Base-by-base conservation (phyloP, 1,284 basidiomycete species). In the Ceratobasidium sp. region DNA sequence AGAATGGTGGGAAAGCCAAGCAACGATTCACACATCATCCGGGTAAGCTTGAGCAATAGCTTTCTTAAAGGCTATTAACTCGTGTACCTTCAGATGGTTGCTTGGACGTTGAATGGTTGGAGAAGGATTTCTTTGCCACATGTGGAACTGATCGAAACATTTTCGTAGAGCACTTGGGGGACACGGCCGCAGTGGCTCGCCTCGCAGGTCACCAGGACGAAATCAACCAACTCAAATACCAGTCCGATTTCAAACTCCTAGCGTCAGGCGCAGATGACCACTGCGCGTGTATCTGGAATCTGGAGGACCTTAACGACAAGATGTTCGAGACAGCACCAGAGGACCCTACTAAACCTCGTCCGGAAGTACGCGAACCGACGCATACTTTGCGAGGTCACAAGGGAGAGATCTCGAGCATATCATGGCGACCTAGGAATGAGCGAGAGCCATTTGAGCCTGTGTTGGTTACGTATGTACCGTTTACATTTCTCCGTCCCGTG, bases 231-330 rank as follows among this genome's bases (percentile, higher is more conserved):
- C 87, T 95, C 77, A 91, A 90, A 81, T 89, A 88, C 81, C 93
- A 92, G 78, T 86, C 89, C 15, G 86, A 88, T 42, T 85, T 87
- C 42, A 93, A 91, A 31, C 86, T 88, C 67, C 81, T 95, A 64
- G 93, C 92, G 45, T 92, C 93, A 1, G 92, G 92, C 82, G 92
- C 93, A 0, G 94, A 95, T 81, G 94, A 95, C 79, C 84, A 85
- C 75, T 92, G 91, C 0, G 91, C 91, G 35, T 89, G 92, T 37
- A 87, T 95, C 80, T 95, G 93, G 93, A 88, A 89, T 75, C 83
- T 93, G 42, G 69, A 45, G 7, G 77, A 67, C 8, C 17, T 66
- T 8, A 66, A 54, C 23, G 58, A 74, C 28, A 64, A 53, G 28
- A 68, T 61, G 28, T 42, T 69, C 35, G 31, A 71, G 45, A 53